Evolutionary conservation across 176 grass and related monocot genomes (phyloP).

Genomic region (Zea mays): DNA sequence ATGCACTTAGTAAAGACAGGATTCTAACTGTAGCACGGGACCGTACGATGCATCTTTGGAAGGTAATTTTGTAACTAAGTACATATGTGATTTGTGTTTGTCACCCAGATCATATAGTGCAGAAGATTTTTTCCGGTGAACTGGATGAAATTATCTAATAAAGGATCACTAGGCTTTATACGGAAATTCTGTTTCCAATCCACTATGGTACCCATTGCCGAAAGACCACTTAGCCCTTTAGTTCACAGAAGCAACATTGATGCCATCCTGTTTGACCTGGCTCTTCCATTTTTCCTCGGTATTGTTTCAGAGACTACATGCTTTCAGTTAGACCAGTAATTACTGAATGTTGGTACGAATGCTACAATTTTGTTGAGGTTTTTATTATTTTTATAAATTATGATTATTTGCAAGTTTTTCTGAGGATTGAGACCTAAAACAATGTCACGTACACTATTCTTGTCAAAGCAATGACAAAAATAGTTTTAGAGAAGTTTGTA

Average conservation of each 20-base stretch:
- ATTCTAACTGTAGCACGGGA: conserved; percentile 75
- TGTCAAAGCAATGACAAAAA: not conserved
- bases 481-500: not conserved
- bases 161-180: not conserved
- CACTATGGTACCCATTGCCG: not conserved
- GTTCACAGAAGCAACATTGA: not conserved
- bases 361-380: not conserved
- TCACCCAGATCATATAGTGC: not conserved
- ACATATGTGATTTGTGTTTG: not conserved
- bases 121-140: not conserved
- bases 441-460: not conserved
- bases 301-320: not conserved
- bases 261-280: not conserved
- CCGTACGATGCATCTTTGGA: conserved; percentile 87
- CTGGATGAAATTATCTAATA: not conserved
- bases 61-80: conserved; percentile 42
- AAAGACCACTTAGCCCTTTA: not conserved
- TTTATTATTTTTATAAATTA: not conserved
- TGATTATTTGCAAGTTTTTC: not conserved
- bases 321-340: not conserved
- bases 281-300: not conserved
- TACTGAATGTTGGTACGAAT: no score
- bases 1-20: conserved; percentile 74
- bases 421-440: not conserved
- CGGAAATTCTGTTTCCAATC: not conserved